Evolutionary conservation across 2,329 filamentous ascomycete species (phyloP).

Genomic region (Penicillium palitans): DNA sequence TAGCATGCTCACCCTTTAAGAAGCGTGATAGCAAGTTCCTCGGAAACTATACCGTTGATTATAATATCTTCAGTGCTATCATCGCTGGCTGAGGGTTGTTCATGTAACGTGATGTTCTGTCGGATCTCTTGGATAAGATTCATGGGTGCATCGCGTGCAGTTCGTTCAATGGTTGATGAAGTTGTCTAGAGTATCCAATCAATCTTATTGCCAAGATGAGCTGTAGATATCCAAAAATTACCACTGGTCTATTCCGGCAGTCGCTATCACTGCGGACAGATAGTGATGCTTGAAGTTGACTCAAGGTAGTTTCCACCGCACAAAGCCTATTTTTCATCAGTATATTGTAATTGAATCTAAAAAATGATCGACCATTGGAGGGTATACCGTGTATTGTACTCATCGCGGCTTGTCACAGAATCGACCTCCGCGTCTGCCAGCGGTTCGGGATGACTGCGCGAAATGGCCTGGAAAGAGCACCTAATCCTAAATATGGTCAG

Average conservation of each 20-base stretch:
- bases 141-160: constrained; percentile 21
- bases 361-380: fast-evolving
- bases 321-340: neutral
- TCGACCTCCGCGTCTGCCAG: neutral
- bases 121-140: constrained; percentile 20
- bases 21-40: neutral
- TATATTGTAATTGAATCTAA: neutral
- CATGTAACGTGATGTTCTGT: constrained; percentile 12
- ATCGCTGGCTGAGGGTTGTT: neutral
- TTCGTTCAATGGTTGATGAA: constrained; percentile 10
- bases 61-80: neutral
- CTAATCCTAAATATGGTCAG: neutral
- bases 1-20: neutral
- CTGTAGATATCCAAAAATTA: neutral
- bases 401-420: neutral
- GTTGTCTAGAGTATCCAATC: neutral
- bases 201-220: neutral
- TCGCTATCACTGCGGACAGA: neutral
- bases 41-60: neutral
- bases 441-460: neutral
- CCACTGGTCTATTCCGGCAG: neutral
- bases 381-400: neutral
- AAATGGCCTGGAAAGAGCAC: neutral
- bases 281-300: neutral
- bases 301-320: neutral